These are phyloP conservation scores for Juglanconis sp. DNA, from an alignment of 2,329 filamentous ascomycete genomes.

Conservation along the genomic window DNA sequence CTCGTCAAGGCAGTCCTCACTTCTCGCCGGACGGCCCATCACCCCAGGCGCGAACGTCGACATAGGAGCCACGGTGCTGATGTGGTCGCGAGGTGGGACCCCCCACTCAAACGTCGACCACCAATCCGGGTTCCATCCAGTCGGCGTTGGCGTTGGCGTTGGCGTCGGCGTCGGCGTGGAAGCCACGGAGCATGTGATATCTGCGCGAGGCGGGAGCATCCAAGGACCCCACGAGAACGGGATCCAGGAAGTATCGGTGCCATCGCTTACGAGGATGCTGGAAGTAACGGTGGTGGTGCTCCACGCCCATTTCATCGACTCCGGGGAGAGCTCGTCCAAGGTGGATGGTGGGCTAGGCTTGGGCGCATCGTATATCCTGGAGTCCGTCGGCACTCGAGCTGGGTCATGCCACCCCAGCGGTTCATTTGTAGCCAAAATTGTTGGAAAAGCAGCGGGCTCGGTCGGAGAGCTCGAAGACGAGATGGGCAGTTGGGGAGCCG, in stretches of 20 bases:
- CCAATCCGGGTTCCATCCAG: background rate
- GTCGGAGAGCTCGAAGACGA: background rate
- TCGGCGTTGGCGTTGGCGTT: too few species aligned
- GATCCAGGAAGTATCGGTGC: background rate
- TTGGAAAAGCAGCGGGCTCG: background rate
- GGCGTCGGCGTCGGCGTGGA: background rate
- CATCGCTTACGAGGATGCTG: background rate
- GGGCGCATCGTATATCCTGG: background rate
- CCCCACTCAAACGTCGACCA: background rate
- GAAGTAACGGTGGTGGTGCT: background rate
- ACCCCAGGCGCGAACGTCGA: background rate
- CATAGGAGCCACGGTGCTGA: background rate
- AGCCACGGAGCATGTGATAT: background rate
- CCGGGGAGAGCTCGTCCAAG: background rate
- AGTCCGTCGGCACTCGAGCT: background rate
- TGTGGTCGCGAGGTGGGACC: background rate
- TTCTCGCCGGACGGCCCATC: too few species aligned
- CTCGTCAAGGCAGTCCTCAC: too few species aligned
- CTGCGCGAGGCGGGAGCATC: background rate
- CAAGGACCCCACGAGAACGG: background rate
- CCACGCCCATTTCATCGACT: background rate
- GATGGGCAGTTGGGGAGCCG: constrained; percentile 24
- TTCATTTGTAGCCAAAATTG: background rate
- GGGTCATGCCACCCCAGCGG: background rate
- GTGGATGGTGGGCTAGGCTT: background rate